Evolutionary conservation across 371 early-diverging fungal species (phyloP).

Genomic region (Mucor sp.): DNA sequence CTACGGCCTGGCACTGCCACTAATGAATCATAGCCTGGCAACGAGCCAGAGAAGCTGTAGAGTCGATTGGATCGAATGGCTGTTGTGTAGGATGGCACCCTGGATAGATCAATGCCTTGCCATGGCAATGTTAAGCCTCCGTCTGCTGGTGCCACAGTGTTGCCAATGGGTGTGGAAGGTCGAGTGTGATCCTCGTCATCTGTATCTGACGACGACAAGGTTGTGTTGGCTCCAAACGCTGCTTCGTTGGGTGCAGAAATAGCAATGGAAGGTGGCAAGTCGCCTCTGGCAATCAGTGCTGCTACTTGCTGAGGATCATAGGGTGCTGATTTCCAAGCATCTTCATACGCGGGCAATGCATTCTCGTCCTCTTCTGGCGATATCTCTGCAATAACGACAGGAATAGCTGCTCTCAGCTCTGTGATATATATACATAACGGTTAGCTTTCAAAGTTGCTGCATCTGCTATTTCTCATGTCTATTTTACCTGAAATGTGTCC

Average conservation of each 20-base stretch:
- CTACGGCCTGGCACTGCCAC: constrained; percentile 28
- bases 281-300: constrained; percentile 33
- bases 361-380: constrained; percentile 44
- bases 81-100: constrained; percentile 47
- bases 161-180: constrained; percentile 71
- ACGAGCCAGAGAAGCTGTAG: constrained; percentile 42
- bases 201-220: constrained; percentile 68
- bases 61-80: constrained; percentile 45
- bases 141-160: constrained; percentile 21
- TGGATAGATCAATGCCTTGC: constrained; percentile 51
- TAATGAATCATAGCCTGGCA: constrained; percentile 44
- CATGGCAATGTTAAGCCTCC: constrained; percentile 37
- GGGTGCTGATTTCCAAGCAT: constrained; percentile 51
- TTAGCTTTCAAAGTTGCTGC: neutral
- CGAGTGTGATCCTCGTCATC: constrained; percentile 58
- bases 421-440: neutral
- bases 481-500: constrained; percentile 57
- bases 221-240: constrained; percentile 80
- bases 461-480: neutral
- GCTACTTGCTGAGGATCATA: constrained; percentile 40
- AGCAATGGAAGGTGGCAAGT: constrained; percentile 41
- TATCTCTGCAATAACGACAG: constrained; percentile 38
- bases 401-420: constrained; percentile 52
- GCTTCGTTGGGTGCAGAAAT: constrained; percentile 81
- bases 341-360: constrained; percentile 49